Conservation (phyloP, 176 grass and related monocot species). For the Chloris gayana region DNA sequence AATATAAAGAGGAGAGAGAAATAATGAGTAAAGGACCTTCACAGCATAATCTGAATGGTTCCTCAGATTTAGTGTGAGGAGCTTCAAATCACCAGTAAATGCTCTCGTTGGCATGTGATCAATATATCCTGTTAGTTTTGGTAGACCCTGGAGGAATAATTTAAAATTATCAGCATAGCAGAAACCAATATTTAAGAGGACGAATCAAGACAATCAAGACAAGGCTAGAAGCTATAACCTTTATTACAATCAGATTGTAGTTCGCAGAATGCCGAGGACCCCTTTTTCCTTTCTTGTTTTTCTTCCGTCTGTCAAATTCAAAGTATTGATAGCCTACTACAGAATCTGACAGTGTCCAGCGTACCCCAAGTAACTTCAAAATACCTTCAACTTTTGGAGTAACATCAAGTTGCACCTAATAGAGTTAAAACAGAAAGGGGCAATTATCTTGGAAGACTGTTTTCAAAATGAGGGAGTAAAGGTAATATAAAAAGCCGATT, state of each 20-base stretch:
- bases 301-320: constrained; percentile 63
- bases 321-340: constrained; percentile 92
- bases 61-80: constrained; percentile 70
- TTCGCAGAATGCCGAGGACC: constrained; percentile 45
- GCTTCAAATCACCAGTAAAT: constrained; percentile 78
- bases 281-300: constrained; percentile 82
- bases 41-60: constrained; percentile 83
- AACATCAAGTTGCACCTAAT: constrained; percentile 92
- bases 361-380: constrained; percentile 87
- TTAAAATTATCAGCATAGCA: constrained; percentile 23
- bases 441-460: neutral
- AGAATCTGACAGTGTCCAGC: constrained; percentile 89
- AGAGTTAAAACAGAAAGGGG: constrained; percentile 31
- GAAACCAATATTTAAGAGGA: constrained; percentile 34
- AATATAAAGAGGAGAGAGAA: constrained; percentile 3
- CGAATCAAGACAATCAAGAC: constrained; percentile 20
- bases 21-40: constrained; percentile 58
- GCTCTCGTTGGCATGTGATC: constrained; percentile 64
- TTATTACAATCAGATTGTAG: constrained; percentile 78
- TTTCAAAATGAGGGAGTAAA: neutral
- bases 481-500: constrained; percentile 10
- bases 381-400: constrained; percentile 89
- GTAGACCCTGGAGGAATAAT: constrained; percentile 66
- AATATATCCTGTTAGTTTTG: constrained; percentile 84
- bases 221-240: constrained; percentile 50